Base-by-base conservation (phyloP, 192 early-diverging fungal species). In the Ramicandelaber brevisporus region DNA sequence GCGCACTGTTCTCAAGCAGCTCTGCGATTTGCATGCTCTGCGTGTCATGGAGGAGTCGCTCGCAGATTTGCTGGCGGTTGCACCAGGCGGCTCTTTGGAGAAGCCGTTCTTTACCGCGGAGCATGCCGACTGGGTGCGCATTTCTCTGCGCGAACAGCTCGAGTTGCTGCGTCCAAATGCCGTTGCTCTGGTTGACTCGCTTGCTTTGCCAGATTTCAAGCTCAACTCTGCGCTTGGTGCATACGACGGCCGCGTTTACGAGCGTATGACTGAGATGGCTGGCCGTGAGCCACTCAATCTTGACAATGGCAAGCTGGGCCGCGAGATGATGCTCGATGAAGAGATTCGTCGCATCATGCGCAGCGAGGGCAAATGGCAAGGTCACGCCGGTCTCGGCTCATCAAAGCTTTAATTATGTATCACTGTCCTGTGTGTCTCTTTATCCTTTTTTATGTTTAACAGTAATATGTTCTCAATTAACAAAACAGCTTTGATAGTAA, bases 191-290 rank as follows among this genome's bases (percentile, higher is more conserved):
- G 77, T 78, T n/a, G 83, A 88, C 21, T 63, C 78, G 0, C 81
- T 75, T 53, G 63, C 59, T n/a, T 45, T 78, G 16, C 60, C 73
- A 0, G 83, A 88, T 22, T 70, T 72, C 31, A 46, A 57, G 20
- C 54, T 88, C 10, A 64, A 80, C 53, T 73, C 70, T 24, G 68
- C 77, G 6, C 44, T 88, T 20, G 83, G 72, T n/a, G 51, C 70
- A 13, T 63, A 53, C 26, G 76, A 80, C 34, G 79, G 78, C 27
- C 59, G 67, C 33, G 70, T 78, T n/a, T 88, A 88, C 23, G 78
- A 80, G 36, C 46, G 58, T 33, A 66, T 77, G 48, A 55, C 73
- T 11, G 41, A 70, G 50, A 66, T 62, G 67, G 80, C 72, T 0
- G 63, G 68, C 29, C 48, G 55, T 25, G 75, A 84, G 17, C 80